Evolutionary conservation across 768 basidiomycete genomes (phyloP), one percentile per base, ranked within the genome.

Genomic region (Mycena haematopus): DNA sequence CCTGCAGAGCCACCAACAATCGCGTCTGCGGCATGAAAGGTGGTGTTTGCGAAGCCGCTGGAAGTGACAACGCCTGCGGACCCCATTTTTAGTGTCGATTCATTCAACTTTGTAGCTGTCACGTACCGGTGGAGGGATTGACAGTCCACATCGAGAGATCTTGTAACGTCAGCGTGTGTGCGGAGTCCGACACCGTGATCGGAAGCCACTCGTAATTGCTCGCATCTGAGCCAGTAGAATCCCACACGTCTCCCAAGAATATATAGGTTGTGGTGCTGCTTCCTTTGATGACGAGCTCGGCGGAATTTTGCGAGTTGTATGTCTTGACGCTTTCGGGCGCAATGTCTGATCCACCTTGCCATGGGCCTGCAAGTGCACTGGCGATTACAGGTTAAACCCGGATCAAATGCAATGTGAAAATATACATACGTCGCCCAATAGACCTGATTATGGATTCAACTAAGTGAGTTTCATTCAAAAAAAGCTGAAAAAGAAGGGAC

Each of bases 121-220:
- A 55, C 53, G 24, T 52, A 56, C 61, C 62, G 29, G 51, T 63
- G 24, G 14, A 38, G 0, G 45, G 42, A 27, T 57, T 58, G 15
- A 63, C 44, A 2, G 62, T 58, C 62, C 62, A 62, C 60, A 62
- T 62, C 10, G 60, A 46, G 14, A 13, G 8, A 45, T 62, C 27
- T 19, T 62, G 54, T 38, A 62, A 19, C 29, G 60, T 62, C 54
- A 56, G 33, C 2, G 60, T 62, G 17, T 62, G 47, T 21, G 53
- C 15, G 6, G 60, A 56, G 7, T 14, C 27, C 25, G 60, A 56
- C 13, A 62, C 60, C 8, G 54, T 6, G 49, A 62, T 62, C 8
- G 60, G 60, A 15, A 62, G 53, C 60, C 60, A 62, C 31, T 62
- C 60, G 54, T 62, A 62, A 29, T 62, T 62, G 49, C 60, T 62